Conservation (phyloP, 805 yeast species). For the Starmera pachycereana region DNA sequence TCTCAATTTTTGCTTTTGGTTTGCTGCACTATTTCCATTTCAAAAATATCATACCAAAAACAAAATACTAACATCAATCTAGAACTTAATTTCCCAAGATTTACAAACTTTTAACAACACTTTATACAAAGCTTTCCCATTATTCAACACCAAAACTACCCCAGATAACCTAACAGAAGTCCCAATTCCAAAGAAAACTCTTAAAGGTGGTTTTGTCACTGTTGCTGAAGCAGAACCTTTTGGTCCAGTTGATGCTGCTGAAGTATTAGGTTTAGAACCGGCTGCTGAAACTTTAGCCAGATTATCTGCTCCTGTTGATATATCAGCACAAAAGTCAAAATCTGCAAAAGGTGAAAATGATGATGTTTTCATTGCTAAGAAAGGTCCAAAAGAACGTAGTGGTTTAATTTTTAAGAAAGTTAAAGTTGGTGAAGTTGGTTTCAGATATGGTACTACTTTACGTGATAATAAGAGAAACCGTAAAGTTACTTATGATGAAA, state of each 20-base stretch:
- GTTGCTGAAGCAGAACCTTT: slow-evolving; percentile 93
- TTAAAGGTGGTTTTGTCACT: slow-evolving; percentile 73
- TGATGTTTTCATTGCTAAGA: slow-evolving; percentile 43
- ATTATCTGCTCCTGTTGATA: slow-evolving; percentile 49
- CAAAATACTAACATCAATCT: slow-evolving; percentile 26
- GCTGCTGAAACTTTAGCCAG: slow-evolving; percentile 69
- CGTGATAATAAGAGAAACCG: slow-evolving; percentile 87
- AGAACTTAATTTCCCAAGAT: slow-evolving; percentile 45
- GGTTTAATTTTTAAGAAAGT: slow-evolving; percentile 69
- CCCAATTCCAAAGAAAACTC: slow-evolving; percentile 78
- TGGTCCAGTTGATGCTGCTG: slow-evolving; percentile 93
- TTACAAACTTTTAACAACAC: slow-evolving; percentile 46
- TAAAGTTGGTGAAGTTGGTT: slow-evolving; percentile 78
- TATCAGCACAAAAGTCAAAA: slow-evolving; percentile 24
- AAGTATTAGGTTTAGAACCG: slow-evolving; percentile 74
- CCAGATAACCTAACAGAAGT: slow-evolving; percentile 85
- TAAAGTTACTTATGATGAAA: slow-evolving; percentile 55
- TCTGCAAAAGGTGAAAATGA: slow-evolving; percentile 17
- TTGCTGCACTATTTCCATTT: too few relatives aligned
- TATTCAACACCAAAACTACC: slow-evolving; percentile 36
- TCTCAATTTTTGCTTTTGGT: too few relatives aligned
- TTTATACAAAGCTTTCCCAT: slow-evolving; percentile 76
- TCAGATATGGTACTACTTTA: slow-evolving; percentile 81
- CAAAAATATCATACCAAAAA: neutral
- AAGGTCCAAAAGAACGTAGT: slow-evolving; percentile 25